A percentile compares a stretch with the other conserved stretches of the same genome.
These are phyloP conservation scores for Eragrostis nindensis DNA, from an alignment of 176 grass and related monocot species.

Conservation along the genomic window DNA sequence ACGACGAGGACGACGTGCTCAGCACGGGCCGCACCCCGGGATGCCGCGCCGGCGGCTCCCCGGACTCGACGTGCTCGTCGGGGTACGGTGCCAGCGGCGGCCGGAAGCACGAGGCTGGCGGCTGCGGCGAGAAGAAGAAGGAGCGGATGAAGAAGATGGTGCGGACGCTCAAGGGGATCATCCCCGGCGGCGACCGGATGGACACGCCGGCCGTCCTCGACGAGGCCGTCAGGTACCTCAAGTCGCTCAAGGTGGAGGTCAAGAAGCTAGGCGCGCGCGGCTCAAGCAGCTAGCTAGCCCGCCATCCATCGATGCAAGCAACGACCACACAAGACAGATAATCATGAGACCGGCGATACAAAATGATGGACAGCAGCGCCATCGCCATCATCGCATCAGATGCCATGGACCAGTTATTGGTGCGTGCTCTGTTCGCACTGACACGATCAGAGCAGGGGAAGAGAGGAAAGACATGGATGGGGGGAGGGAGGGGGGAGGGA, in stretches of 20 bases:
- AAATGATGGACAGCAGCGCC: background rate
- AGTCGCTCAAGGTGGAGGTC: constrained; percentile 89
- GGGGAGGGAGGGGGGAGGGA: background rate
- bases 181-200: constrained; percentile 84
- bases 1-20: constrained; percentile 78
- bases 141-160: constrained; percentile 97
- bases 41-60: constrained; percentile 52
- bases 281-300: constrained; percentile 23
- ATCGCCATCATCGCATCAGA: constrained; percentile 6
- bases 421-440: constrained; percentile 31
- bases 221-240: constrained; percentile 86
- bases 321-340: background rate
- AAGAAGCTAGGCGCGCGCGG: constrained; percentile 65
- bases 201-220: constrained; percentile 87
- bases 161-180: constrained; percentile 78
- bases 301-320: background rate
- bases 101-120: background rate
- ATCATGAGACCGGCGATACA: too few species aligned
- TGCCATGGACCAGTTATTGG: constrained; percentile 2
- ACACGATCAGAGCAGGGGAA: constrained; percentile 31
- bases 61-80: constrained; percentile 74
- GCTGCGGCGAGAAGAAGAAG: constrained; percentile 35
- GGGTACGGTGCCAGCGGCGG: constrained; percentile 1
- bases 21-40: constrained; percentile 88
- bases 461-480: background rate